A percentile compares a stretch with the other conserved stretches of the same genome.
phyloP scores from a whole-genome alignment of 768 basidiomycete species.

The Kwoniella mangroviensis region DNA sequence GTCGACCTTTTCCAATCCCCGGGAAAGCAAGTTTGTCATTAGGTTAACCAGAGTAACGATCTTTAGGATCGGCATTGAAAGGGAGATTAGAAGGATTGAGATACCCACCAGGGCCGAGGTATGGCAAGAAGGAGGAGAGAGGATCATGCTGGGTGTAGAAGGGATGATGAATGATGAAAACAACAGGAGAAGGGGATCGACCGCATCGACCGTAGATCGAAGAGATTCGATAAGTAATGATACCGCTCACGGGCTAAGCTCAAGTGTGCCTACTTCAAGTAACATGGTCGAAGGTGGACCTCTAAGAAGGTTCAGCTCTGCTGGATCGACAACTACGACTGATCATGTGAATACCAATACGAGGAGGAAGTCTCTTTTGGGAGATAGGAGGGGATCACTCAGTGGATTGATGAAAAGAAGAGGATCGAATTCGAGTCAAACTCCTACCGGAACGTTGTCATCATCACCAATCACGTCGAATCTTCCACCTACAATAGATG shows the following conservation, averaged over 20 bases:
- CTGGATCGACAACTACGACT: background rate
- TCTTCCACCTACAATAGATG: slow-evolving; percentile 6
- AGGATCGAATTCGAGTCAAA: background rate
- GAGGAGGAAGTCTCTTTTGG: slow-evolving; percentile 2
- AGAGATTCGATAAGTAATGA: slow-evolving; percentile 1
- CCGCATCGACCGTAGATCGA: background rate
- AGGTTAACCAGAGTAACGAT: slow-evolving; percentile 45
- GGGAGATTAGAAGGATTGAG: slow-evolving; percentile 46
- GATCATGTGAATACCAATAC: background rate
- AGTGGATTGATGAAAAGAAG: slow-evolving; percentile 4
- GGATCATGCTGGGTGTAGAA: slow-evolving; percentile 29
- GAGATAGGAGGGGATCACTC: slow-evolving; percentile 16
- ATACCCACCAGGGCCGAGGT: slow-evolving; percentile 43
- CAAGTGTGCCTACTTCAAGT: background rate
- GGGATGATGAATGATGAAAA: slow-evolving; percentile 6
- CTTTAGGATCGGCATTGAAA: slow-evolving; percentile 43
- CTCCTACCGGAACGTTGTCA: background rate
- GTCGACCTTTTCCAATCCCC: slow-evolving; percentile 44
- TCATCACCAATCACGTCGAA: background rate
- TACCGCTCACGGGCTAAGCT: background rate
- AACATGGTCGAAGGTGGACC: slow-evolving; percentile 5
- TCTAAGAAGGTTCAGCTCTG: slow-evolving; percentile 14
- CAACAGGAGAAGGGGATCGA: background rate
- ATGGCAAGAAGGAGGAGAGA: slow-evolving; percentile 47
- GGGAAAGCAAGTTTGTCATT: slow-evolving; percentile 37